Conservation (phyloP, 352 stramenopile species). For the Halophytophthora polymorphica region DNA sequence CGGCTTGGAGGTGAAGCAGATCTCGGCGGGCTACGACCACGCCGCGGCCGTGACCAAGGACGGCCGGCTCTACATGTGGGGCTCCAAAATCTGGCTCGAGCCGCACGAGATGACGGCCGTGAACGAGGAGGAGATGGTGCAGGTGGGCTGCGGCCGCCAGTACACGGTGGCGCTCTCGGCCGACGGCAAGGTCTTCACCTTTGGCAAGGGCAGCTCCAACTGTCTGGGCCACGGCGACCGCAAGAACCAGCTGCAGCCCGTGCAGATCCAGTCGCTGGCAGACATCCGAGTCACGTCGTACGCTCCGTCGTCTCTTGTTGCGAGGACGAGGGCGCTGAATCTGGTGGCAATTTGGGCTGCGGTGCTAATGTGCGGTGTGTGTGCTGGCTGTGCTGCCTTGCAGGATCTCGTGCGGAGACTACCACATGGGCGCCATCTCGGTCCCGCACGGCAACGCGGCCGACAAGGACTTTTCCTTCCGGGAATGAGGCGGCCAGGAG, state of each 20-base stretch:
- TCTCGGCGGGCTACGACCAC: constrained; percentile 93
- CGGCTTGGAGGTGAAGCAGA: constrained; percentile 67
- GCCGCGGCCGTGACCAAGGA: constrained; percentile 80
- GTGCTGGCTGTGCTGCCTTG: constrained; percentile 1
- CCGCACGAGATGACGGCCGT: constrained; percentile 87
- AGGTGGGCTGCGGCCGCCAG: constrained; percentile 79
- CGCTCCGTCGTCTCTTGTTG: constrained; percentile 12
- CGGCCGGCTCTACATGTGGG: constrained; percentile 80
- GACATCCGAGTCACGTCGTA: constrained; percentile 65
- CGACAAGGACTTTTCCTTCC: constrained; percentile 84
- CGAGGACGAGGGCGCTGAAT: not conserved
- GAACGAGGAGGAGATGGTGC: constrained; percentile 61
- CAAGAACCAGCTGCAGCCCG: constrained; percentile 87
- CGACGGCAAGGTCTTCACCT: constrained; percentile 82
- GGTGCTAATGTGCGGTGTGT: constrained; percentile 1
- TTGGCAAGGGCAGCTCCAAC: constrained; percentile 85
- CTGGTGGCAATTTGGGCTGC: not conserved
- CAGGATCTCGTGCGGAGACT: constrained; percentile 81
- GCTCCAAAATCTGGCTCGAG: constrained; percentile 91
- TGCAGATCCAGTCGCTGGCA: constrained; percentile 63
- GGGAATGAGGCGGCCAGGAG: constrained; percentile 24
- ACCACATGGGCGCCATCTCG: constrained; percentile 84
- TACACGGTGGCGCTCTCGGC: constrained; percentile 82
- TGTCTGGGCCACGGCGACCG: constrained; percentile 87
- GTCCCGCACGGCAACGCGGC: constrained; percentile 62